phyloP scores from a whole-genome alignment of 2,329 filamentous ascomycete genomes.

The Colletotrichum somersetense region DNA sequence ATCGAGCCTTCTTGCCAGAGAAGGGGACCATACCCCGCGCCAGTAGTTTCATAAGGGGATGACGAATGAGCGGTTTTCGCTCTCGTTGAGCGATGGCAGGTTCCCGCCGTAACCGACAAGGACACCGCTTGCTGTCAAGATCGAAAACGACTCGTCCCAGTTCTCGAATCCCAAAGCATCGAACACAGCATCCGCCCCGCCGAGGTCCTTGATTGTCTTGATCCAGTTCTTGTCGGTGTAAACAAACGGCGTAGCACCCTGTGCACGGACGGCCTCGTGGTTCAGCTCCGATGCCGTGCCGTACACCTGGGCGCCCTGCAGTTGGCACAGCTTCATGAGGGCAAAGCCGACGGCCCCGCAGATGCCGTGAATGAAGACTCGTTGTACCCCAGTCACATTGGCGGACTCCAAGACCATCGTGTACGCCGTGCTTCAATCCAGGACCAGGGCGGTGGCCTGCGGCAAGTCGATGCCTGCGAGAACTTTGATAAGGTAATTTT shows the following conservation, averaged over 20 bases:
- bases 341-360: constrained; percentile 64
- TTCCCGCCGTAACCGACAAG: constrained; percentile 57
- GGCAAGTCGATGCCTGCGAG: constrained; percentile 56
- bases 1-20: constrained; percentile 48
- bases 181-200: constrained; percentile 61
- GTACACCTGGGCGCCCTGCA: constrained; percentile 61
- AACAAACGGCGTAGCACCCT: constrained; percentile 58
- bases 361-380: constrained; percentile 64
- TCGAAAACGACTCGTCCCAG: constrained; percentile 62
- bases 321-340: constrained; percentile 55
- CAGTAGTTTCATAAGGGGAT: constrained; percentile 53
- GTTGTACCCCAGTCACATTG: constrained; percentile 56
- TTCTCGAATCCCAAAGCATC: constrained; percentile 64
- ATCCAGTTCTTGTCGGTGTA: constrained; percentile 66
- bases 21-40: constrained; percentile 41
- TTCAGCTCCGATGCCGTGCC: constrained; percentile 62
- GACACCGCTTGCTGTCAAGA: constrained; percentile 56
- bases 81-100: constrained; percentile 48
- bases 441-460: constrained; percentile 55
- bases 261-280: constrained; percentile 54
- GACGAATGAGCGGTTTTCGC: constrained; percentile 51
- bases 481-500: constrained; percentile 59
- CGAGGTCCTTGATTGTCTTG: constrained; percentile 56
- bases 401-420: constrained; percentile 54
- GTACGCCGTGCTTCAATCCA: constrained; percentile 62